Percentiles rank a stretch among this genome's conserved stretches.
These are phyloP conservation scores for Melastoma candidum DNA, from an alignment of 441 rosid genomes.

Conservation along the genomic window DNA sequence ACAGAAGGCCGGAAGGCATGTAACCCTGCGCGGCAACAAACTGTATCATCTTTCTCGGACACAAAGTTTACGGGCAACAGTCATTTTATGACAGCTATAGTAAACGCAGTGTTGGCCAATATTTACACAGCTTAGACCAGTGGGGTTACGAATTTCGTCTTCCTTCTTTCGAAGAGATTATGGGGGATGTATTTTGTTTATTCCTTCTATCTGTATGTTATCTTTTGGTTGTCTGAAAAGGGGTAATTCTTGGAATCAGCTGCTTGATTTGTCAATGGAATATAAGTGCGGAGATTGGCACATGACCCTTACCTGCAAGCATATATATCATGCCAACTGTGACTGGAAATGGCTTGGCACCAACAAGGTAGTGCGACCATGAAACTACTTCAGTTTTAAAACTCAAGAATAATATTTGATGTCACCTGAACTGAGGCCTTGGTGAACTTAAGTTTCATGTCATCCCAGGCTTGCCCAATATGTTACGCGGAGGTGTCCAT, in stretches of 20 bases:
- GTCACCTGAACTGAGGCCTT: no score
- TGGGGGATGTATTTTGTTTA: background rate
- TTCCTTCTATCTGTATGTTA: background rate
- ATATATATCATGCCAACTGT: slow-evolving; percentile 52
- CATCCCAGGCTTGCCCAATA: no score
- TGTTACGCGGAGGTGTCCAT: no score
- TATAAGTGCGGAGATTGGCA: slow-evolving; percentile 51
- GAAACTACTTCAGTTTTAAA: no score
- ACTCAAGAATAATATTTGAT: no score
- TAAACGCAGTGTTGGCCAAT: slow-evolving; percentile 23
- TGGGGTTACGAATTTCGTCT: slow-evolving; percentile 1
- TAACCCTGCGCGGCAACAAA: no score
- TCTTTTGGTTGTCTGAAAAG: background rate
- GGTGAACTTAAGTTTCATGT: no score
- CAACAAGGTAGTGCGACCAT: slow-evolving; percentile 34
- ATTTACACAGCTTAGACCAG: background rate
- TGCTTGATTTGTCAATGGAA: slow-evolving; percentile 63
- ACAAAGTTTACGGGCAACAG: no score
- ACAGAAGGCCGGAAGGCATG: no score
- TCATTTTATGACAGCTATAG: no score
- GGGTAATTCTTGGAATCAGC: slow-evolving; percentile 21
- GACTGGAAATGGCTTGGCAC: slow-evolving; percentile 59
- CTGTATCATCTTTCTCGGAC: no score
- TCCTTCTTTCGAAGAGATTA: background rate
- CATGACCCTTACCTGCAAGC: slow-evolving; percentile 58